These are phyloP conservation scores for Aspergillus floridensis DNA, from an alignment of 2,329 filamentous ascomycete species.

Conservation along the genomic window DNA sequence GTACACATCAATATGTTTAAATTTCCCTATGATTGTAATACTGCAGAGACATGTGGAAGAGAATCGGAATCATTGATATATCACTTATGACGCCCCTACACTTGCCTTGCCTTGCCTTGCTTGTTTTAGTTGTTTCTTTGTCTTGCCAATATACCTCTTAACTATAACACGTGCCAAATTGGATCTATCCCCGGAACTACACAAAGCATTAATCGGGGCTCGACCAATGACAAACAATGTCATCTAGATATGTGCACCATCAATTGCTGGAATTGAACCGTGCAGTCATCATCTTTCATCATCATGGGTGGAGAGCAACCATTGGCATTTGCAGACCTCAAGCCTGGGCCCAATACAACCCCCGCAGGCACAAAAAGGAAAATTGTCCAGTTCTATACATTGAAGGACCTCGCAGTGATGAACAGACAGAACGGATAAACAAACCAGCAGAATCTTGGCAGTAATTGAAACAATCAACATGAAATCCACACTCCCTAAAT, in stretches of 20 bases:
- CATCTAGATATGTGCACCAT: neutral
- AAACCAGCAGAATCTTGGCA: conserved; percentile 22
- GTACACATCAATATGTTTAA: too few species aligned
- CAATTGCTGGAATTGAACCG: neutral
- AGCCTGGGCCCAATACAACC: neutral
- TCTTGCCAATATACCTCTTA: neutral
- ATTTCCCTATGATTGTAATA: too few species aligned
- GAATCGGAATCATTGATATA: too few species aligned
- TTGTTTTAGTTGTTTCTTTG: neutral
- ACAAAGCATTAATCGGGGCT: neutral
- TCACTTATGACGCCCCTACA: neutral
- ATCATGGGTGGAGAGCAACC: too few species aligned
- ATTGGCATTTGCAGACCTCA: neutral
- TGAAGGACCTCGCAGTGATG: conserved; percentile 24
- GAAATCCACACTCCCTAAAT: conserved; percentile 21
- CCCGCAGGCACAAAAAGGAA: neutral
- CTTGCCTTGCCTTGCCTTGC: neutral
- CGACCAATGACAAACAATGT: neutral
- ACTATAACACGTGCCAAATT: neutral
- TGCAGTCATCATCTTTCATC: neutral
- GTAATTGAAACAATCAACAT: conserved; percentile 22
- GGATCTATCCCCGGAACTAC: neutral
- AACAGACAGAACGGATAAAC: conserved; percentile 18
- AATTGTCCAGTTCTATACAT: conserved; percentile 36
- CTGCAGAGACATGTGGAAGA: too few species aligned